Evolutionary conservation across 2,329 filamentous ascomycete species (phyloP), one percentile per base, ranked within the genome.

Genomic region (Didymella glomerata): DNA sequence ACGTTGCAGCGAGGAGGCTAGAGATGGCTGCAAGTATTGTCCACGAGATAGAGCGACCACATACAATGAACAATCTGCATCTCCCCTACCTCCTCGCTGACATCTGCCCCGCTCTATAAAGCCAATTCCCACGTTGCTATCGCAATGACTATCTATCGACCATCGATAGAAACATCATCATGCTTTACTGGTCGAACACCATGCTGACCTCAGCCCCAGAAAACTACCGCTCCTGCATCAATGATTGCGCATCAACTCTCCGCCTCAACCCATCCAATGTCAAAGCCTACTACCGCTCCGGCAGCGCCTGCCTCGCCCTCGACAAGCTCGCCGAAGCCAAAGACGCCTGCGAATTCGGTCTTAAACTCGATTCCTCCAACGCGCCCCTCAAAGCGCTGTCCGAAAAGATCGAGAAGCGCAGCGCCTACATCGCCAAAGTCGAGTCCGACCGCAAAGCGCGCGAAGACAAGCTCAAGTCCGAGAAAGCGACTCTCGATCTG

Each of bases 211-310:
- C n/a, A 9, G 24, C 13, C 22, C 28, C 68, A 89, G 87, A 86
- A 75, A 99, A 99, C 81, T 95, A 93, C 79, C 89, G 94, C 64
- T 89, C 88, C 63, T 93, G 90, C 79, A 96, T 90, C 71, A 84
- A 90, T 47, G 95, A 98, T 82, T 95, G 93, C 77, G 90, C 89
- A 2, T 84, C 87, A 8, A 90, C 91, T 1, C 84, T 99, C 60
- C 86, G 88, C 38, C 82, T 97, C 58, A 96, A 97, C 78, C 85
- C 88, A 3, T 77, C 76, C 49, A 97, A 97, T 76, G 77, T 96
- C 71, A 99, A 99, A 80, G 94, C 95, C 1, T 92, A 89, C 79
- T 99, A 96, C 79, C 90, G 95, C 63, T 93, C 90, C 54, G 86
- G 90, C 2, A 83, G 84, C 60, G 94, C 95, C 4, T 85, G 96